A percentile compares a stretch with the other conserved stretches of the same genome.
These are phyloP conservation scores for Exophiala phaeomuriformis DNA, from an alignment of 2,329 filamentous ascomycete genomes.

Conservation along the genomic window DNA sequence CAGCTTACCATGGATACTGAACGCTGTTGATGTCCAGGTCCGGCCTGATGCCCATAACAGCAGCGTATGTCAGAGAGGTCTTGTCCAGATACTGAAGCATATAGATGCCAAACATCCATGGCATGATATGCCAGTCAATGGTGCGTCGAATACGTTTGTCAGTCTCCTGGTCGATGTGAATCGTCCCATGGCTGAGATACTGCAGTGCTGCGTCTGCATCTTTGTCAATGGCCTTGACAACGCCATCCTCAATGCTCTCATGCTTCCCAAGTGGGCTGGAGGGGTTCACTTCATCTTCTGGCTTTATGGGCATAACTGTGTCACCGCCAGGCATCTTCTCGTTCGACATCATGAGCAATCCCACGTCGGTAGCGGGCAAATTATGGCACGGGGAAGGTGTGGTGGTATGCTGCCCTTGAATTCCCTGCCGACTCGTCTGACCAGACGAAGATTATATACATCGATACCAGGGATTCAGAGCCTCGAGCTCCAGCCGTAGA, in stretches of 20 bases:
- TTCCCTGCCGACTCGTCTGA: too few relatives aligned
- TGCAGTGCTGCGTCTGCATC: neutral
- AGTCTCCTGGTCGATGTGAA: conserved; percentile 45
- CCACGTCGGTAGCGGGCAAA: too few relatives aligned
- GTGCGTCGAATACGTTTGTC: conserved; percentile 53
- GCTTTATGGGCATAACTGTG: too few relatives aligned
- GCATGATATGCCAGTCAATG: conserved; percentile 57
- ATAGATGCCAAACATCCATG: conserved; percentile 51
- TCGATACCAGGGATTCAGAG: too few relatives aligned
- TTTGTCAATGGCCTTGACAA: neutral
- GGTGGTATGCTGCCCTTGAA: too few relatives aligned
- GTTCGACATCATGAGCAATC: too few relatives aligned
- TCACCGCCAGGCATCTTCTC: too few relatives aligned
- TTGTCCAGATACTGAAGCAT: conserved; percentile 49
- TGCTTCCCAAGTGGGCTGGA: neutral
- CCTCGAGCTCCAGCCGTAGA: too few relatives aligned
- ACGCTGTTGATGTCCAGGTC: conserved; percentile 39
- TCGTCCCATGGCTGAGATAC: neutral
- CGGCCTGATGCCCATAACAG: conserved; percentile 45
- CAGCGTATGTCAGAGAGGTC: conserved; percentile 46
- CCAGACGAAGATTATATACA: too few relatives aligned
- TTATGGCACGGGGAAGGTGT: too few relatives aligned
- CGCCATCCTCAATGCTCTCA: neutral
- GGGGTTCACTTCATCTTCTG: too few relatives aligned
- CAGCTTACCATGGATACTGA: conserved; percentile 44